phyloP scores from a whole-genome alignment of 2,329 filamentous ascomycete species.

The Neospermospora avenae region DNA sequence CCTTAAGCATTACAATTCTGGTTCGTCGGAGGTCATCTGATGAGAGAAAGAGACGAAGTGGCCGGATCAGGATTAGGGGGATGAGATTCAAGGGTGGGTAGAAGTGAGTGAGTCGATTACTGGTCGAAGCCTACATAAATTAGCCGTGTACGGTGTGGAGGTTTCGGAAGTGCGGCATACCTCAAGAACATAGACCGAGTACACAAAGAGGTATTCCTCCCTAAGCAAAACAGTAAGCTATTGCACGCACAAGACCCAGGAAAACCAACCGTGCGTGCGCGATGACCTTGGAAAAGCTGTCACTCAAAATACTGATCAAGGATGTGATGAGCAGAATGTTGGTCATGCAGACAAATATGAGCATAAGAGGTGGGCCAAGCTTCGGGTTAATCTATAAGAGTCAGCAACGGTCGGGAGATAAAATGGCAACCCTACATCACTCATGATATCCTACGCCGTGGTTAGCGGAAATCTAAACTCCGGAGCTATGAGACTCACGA shows the following conservation, averaged over 20 bases:
- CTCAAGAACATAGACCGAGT: constrained; percentile 61
- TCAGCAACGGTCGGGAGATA: constrained; percentile 34
- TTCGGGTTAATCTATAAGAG: constrained; percentile 25
- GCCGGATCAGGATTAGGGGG: constrained; percentile 67
- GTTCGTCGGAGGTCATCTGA: constrained; percentile 60
- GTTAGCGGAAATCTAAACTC: neutral
- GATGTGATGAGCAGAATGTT: constrained; percentile 78
- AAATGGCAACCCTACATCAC: constrained; percentile 43
- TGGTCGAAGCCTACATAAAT: constrained; percentile 55
- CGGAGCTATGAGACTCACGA: constrained; percentile 44
- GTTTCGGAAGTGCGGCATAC: constrained; percentile 5
- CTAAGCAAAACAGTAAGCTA: constrained; percentile 29
- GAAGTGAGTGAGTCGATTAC: constrained; percentile 66
- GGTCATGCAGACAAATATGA: constrained; percentile 71
- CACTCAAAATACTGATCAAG: constrained; percentile 73
- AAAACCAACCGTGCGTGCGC: constrained; percentile 45
- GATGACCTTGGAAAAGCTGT: constrained; percentile 61
- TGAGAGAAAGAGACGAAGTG: constrained; percentile 65
- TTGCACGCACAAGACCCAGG: no score
- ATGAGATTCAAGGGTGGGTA: constrained; percentile 73
- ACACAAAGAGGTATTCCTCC: constrained; percentile 79
- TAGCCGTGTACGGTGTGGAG: neutral
- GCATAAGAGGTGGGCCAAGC: constrained; percentile 34
- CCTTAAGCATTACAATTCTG: constrained; percentile 60
- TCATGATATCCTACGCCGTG: constrained; percentile 50